A percentile compares a stretch with the other conserved stretches of the same genome.
Conservation (phyloP, 768 basidiomycete species). For the Favolaschia claudopus region DNA sequence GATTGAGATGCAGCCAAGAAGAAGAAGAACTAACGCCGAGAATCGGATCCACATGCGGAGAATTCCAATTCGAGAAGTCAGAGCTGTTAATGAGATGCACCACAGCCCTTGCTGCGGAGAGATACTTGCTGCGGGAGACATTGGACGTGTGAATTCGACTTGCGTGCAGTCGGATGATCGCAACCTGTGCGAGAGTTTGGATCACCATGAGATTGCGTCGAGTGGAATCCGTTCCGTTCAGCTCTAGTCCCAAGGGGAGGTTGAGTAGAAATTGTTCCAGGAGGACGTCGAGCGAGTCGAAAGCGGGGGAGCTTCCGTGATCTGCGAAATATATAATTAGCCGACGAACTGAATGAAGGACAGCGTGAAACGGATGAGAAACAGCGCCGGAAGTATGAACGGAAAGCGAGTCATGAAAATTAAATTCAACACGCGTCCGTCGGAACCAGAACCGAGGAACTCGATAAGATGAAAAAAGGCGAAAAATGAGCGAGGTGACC, state of each 20-base stretch:
- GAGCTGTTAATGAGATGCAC: conserved; percentile 14
- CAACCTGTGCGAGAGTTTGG: conserved; percentile 42
- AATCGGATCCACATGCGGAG: conserved; percentile 27
- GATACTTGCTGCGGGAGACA: conserved; percentile 16
- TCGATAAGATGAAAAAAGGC: neutral
- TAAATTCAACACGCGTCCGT: too few relatives aligned
- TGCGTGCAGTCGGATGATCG: conserved; percentile 35
- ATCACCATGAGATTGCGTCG: conserved; percentile 32
- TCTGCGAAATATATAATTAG: conserved; percentile 13
- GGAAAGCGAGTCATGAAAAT: too few relatives aligned
- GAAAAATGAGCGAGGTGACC: too few relatives aligned
- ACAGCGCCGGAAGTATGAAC: too few relatives aligned
- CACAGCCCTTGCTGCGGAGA: conserved; percentile 18
- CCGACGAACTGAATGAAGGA: too few relatives aligned
- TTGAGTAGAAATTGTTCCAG: conserved; percentile 35
- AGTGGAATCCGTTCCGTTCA: conserved; percentile 24
- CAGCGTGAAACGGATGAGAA: too few relatives aligned
- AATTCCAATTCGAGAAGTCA: conserved; percentile 9
- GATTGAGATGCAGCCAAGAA: neutral
- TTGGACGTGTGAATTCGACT: conserved; percentile 31
- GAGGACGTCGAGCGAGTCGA: conserved; percentile 15
- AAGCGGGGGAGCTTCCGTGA: conserved; percentile 6
- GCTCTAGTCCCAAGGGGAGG: conserved; percentile 26
- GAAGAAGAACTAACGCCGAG: conserved; percentile 12
- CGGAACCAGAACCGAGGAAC: conserved; percentile 9